A percentile compares a stretch with the other conserved stretches of the same genome.
phyloP scores from a whole-genome alignment of 352 stramenopile species.

The Saprolegnia diclina region DNA sequence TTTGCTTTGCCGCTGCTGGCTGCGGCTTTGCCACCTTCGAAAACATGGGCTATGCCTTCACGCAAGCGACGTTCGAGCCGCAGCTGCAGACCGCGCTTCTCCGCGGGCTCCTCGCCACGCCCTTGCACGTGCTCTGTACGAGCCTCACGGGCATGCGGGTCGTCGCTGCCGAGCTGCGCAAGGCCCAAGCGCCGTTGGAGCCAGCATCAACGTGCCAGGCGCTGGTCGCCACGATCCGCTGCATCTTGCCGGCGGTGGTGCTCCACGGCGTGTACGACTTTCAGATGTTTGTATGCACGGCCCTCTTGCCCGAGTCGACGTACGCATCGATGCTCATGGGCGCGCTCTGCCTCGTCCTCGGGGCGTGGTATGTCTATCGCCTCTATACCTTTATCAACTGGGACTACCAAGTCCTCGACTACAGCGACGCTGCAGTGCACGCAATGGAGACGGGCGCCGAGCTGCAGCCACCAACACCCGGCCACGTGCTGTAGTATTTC shows the following conservation, averaged over 20 bases:
- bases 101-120: slow-evolving; percentile 38
- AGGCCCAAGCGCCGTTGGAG: slow-evolving; percentile 23
- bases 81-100: slow-evolving; percentile 39
- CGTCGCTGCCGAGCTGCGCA: slow-evolving; percentile 34
- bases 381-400: slow-evolving; percentile 17
- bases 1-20: slow-evolving; percentile 33
- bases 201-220: slow-evolving; percentile 27
- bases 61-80: slow-evolving; percentile 31
- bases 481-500: not conserved
- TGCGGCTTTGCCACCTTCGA: slow-evolving; percentile 61
- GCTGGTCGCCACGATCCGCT: slow-evolving; percentile 34
- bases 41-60: slow-evolving; percentile 50
- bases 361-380: slow-evolving; percentile 1
- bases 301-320: slow-evolving; percentile 2
- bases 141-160: slow-evolving; percentile 61
- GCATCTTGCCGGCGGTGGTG: slow-evolving; percentile 44
- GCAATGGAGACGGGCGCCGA: not conserved
- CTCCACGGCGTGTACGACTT: slow-evolving; percentile 59
- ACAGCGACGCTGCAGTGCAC: not conserved
- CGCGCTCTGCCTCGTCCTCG: slow-evolving; percentile 15
- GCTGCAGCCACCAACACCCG: not conserved
- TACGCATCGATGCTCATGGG: slow-evolving; percentile 6
- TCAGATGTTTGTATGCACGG: slow-evolving; percentile 38
- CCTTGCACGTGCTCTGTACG: slow-evolving; percentile 59
- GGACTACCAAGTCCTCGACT: slow-evolving; percentile 5